Evolutionary conservation across 345 rosid species (phyloP).

Genomic region (Sonneratia caseolaris): DNA sequence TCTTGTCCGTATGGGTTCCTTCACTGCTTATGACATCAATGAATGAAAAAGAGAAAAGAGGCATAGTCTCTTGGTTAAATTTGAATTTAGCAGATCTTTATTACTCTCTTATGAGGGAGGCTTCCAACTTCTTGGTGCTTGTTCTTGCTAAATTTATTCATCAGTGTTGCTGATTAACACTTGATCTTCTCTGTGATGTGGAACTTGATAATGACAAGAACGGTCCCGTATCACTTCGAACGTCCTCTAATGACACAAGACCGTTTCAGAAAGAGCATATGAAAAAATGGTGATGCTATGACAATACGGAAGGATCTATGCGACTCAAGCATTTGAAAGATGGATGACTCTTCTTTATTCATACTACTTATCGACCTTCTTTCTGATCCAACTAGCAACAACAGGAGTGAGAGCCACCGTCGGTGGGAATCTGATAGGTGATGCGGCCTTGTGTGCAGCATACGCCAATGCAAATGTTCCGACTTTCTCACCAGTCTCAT

Average conservation of each 20-base stretch:
- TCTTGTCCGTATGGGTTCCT: neutral
- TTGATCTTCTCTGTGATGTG: neutral
- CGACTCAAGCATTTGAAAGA: neutral
- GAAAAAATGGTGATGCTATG: neutral
- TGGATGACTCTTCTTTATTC: neutral
- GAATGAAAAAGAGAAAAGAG: neutral
- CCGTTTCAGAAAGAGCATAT: neutral
- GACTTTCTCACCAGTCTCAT: slow-evolving; percentile 70
- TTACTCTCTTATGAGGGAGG: neutral
- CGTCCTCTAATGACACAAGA: too few species aligned
- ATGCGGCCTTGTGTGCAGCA: slow-evolving; percentile 95
- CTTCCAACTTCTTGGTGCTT: too few species aligned
- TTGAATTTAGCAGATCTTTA: neutral
- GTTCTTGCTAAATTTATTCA: neutral
- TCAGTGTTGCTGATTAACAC: neutral
- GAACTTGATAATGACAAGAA: too few species aligned
- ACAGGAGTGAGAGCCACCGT: slow-evolving; percentile 83
- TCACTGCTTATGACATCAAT: neutral
- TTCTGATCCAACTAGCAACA: slow-evolving; percentile 86
- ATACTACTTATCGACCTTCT: slow-evolving; percentile 36
- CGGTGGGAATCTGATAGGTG: slow-evolving; percentile 90
- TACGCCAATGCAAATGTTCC: slow-evolving; percentile 84
- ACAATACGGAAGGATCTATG: neutral
- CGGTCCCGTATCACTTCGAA: neutral
- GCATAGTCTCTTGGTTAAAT: neutral